Base-by-base conservation (phyloP, 306 rosid species). In the Cucurbita ficifolia region DNA sequence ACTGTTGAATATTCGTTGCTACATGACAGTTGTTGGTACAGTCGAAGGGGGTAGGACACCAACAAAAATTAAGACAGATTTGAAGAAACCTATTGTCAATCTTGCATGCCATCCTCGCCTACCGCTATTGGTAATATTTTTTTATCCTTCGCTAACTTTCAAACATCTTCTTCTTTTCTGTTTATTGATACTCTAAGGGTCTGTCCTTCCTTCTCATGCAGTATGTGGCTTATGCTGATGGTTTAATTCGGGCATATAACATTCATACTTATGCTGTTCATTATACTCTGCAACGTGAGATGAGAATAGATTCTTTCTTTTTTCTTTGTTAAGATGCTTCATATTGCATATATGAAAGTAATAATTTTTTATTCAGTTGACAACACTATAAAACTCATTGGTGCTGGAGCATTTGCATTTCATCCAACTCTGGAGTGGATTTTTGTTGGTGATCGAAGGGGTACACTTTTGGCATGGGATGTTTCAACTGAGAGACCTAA, bases 31-130 rank as follows among this genome's bases (percentile, higher is more conserved):
- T 85, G 99, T 95, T 84, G 99, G 99, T 78, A 91, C 97, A 52
- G 87, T 95, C 71, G 99, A 95, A 86, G 99, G 99, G 4, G 99
- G 99, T 59, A 86, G 95, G 79, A 84, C 85, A 7, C 99, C 99
- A 19, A 95, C 99, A 77, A 95, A 91, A 82, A 91, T 95, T 76
- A 95, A 95, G 85, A 81, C 99, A 77, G 99, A 95, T 81, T 78
- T 95, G 87, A 95, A 95, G 88, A 95, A 91, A 79, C 96, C 99
- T 64, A 67, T 95, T 83, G 92, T 95, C 81, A 95, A 95, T 84
- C 91, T 95, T 82, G 92, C 97, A 55, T 95, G 99, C 84, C 97
- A 95, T 85, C 99, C 99, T 81, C 97, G 99, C 77, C 97, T 85
- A 71, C 96, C 99, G 43, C 88, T 90, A 43, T 78, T 94, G 86